Base-by-base conservation (phyloP, 1,139 yeast genomes). In the Candida tetrigidarum region DNA sequence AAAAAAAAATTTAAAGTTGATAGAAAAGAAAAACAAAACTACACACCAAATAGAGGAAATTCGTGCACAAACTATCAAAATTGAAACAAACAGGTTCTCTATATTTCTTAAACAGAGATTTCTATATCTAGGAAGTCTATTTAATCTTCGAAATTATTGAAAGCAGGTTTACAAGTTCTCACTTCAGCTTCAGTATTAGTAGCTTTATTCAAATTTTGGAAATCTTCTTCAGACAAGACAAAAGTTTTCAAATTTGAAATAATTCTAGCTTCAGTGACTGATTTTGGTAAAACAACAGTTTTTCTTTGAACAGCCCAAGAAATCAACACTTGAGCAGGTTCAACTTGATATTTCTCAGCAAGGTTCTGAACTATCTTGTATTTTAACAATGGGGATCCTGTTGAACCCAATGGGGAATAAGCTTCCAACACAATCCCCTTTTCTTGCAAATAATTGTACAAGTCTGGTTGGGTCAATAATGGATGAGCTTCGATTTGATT, bases 401-500 rank as follows among this genome's bases (percentile, higher is more conserved):
- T 54, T 4, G 82, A 72, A 9, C 86, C 87, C 53, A 81, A 67
- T 37, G 87, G 87, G 8, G 86, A 80, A 57, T 78, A 83, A 7
- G 86, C 84, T 45, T 76, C 79, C 34, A 81, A 58, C 23, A 64
- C 49, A 46, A 83, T 78, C n/a, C 68, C 69, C 46, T 81, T 62
- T 8, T 66, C 56, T 42, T 66, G 64, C 53, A 76, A 67, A 58
- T 59, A 81, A 15, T 73, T 62, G 44, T 67, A 64, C 50, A 83
- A 61, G 32, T 78, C 78, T 10, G 63, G 59, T 55, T 81, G 85
- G 23, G 84, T 81, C 50, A 82, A 65, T 44, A 69, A 75, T 40
- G 86, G 86, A 54, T 83, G 86, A 34, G 79, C 64, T 60, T 83
- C 87, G 45, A 82, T 66, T 61, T 83, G 87, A 55, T 81, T 74